Evolutionary conservation across 2,329 filamentous ascomycete species (phyloP), one percentile per base, ranked within the genome.

Genomic region (Fusarium armeniacum): DNA sequence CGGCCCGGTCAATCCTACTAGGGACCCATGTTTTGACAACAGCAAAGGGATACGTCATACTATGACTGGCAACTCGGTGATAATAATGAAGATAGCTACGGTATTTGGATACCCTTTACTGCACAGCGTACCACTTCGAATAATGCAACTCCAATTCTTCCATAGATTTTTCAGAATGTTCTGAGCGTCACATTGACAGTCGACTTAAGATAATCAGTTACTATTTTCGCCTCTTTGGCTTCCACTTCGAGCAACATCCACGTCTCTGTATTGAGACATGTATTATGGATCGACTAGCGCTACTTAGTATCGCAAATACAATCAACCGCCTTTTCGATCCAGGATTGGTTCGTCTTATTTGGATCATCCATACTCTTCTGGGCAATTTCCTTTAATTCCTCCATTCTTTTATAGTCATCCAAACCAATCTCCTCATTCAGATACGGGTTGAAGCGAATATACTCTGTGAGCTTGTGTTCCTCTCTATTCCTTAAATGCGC

Each of bases 351-450:
- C 1, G 16, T 33, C 13, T 20, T 35, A 12, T 10, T 43, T 3
- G 30, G 22, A 0, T 62, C 35, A 5, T 22, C 58, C 60, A 63
- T 63, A 0, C 13, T 43, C 3, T 43, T 55, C 3, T 20, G 28
- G 0, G 60, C 60, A 7, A 63, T 45, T 0, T 15, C 1, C 9
- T 63, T 63, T 0, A 63, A 40, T 3, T 63, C 60, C 3, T 33
- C 20, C 60, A 63, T 63, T 3, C 60, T 43, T 3, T 13, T 8
- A 16, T 72, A 72, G 9, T 72, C 69, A 13, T 62, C 58, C 16
- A 72, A 32, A 0, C 69, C 69, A 24, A 72, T 72, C n/a, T 52
- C 62, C 1, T 60, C 53, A 5, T 50, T 50, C 1, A 70, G 6
- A 6, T 43, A 43, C 0, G 69, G 65, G 5, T 65, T 72, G 0